Evolutionary conservation across 345 rosid genomes (phyloP).

Genomic region (Sapria himalayana): DNA sequence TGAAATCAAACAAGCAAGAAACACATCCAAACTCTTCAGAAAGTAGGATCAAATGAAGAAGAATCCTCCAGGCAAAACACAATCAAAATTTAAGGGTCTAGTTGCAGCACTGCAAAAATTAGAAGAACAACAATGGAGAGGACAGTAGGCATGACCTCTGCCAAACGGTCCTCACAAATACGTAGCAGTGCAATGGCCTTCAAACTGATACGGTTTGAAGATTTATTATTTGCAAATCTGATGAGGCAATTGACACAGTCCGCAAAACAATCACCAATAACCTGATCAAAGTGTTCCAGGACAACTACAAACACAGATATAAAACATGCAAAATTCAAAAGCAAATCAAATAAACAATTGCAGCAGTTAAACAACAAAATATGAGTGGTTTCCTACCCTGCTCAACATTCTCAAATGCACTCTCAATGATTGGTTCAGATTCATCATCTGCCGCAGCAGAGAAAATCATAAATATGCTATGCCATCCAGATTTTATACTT

Average conservation of each 20-base stretch:
- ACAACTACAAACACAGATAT: conserved; percentile 54
- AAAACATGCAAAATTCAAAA: conserved; percentile 12
- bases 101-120: too few species aligned
- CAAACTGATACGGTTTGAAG: conserved; percentile 78
- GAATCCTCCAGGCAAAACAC: too few species aligned
- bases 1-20: too few species aligned
- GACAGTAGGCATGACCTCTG: too few species aligned
- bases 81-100: too few species aligned
- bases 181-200: conserved; percentile 98
- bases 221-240: conserved; percentile 84
- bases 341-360: neutral
- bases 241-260: conserved; percentile 97
- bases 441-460: conserved; percentile 87
- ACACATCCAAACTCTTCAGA: too few species aligned
- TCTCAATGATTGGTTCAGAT: conserved; percentile 66
- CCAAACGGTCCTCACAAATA: conserved; percentile 96
- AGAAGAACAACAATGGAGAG: too few species aligned
- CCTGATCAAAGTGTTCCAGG: conserved; percentile 96
- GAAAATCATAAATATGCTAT: conserved; percentile 79
- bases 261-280: conserved; percentile 96
- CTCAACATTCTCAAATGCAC: conserved; percentile 84
- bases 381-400: conserved; percentile 27
- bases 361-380: neutral
- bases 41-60: too few species aligned
- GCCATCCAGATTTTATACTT: conserved; percentile 90